Evolutionary conservation across 2,329 filamentous ascomycete species (phyloP).

Genomic region (Mycosphaerelloides madeirae): DNA sequence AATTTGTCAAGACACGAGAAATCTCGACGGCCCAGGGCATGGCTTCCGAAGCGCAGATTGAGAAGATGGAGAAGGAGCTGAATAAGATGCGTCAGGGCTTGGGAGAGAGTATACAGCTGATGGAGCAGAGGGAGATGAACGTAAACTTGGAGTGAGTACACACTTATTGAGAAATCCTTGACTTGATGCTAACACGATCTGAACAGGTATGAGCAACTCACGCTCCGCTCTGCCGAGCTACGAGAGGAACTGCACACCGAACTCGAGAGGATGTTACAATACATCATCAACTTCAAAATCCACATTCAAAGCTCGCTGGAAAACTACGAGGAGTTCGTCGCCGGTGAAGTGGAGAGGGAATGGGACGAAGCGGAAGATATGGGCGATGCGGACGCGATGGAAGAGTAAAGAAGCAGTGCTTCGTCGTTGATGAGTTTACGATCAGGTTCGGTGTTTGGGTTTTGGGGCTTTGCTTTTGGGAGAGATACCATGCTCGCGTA

Average conservation of each 20-base stretch:
- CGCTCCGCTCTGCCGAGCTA: slow-evolving; percentile 73
- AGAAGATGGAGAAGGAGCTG: slow-evolving; percentile 98
- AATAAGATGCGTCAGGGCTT: slow-evolving; percentile 82
- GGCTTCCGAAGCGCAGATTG: slow-evolving; percentile 86
- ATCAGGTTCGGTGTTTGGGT: not conserved
- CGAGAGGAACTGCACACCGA: slow-evolving; percentile 98
- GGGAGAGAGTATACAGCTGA: slow-evolving; percentile 78
- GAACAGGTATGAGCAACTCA: slow-evolving; percentile 84
- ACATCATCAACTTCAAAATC: slow-evolving; percentile 98
- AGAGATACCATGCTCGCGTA: slow-evolving; percentile 6
- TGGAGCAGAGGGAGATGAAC: slow-evolving; percentile 95
- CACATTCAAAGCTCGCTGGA: slow-evolving; percentile 90
- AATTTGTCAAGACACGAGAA: slow-evolving; percentile 86
- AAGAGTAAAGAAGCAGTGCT: slow-evolving; percentile 6
- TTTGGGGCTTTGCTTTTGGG: not conserved
- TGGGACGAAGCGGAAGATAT: slow-evolving; percentile 48
- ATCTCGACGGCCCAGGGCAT: slow-evolving; percentile 81
- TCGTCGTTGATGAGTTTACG: slow-evolving; percentile 8
- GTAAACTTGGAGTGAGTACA: slow-evolving; percentile 83
- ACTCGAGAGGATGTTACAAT: slow-evolving; percentile 91
- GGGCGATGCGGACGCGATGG: slow-evolving; percentile 12
- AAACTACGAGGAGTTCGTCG: slow-evolving; percentile 89
- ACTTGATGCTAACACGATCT: not conserved
- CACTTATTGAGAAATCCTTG: not conserved
- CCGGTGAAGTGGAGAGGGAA: slow-evolving; percentile 76